A percentile compares a stretch with the other conserved stretches of the same genome.
These are phyloP conservation scores for Mercurialis annua DNA, from an alignment of 345 rosid genomes.

Conservation along the genomic window DNA sequence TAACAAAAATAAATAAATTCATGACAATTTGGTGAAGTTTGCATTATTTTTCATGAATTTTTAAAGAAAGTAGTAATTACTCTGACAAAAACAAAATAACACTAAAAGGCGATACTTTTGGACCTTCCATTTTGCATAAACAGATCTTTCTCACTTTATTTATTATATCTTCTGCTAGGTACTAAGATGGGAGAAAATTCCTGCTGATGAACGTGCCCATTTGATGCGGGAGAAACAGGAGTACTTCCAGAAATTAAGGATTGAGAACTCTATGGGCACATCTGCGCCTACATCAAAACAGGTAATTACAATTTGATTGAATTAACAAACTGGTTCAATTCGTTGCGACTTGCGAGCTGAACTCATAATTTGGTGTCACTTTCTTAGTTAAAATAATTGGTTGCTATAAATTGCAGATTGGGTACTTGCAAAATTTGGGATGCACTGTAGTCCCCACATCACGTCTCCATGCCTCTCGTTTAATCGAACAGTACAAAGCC, in stretches of 20 bases:
- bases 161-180: slow-evolving; percentile 35
- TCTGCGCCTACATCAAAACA: slow-evolving; percentile 79
- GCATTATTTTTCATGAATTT: neutral
- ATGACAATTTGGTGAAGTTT: neutral
- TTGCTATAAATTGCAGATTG: slow-evolving; percentile 41
- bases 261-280: slow-evolving; percentile 83
- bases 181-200: slow-evolving; percentile 88
- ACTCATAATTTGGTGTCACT: neutral
- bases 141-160: slow-evolving; percentile 3
- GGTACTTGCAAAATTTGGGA: slow-evolving; percentile 73
- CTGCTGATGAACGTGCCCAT: slow-evolving; percentile 81
- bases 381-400: neutral
- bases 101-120: neutral
- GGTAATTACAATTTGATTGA: slow-evolving; percentile 33
- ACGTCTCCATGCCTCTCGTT: slow-evolving; percentile 82
- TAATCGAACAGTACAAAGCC: slow-evolving; percentile 89
- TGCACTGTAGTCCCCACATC: slow-evolving; percentile 78
- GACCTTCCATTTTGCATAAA: neutral
- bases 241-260: slow-evolving; percentile 74
- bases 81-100: neutral
- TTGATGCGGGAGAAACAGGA: slow-evolving; percentile 93
- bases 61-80: no score
- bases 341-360: neutral
- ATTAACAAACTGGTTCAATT: neutral
- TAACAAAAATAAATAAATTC: no score